Base-by-base conservation (phyloP, 1,139 yeast genomes). In the Taphrina confusa region DNA sequence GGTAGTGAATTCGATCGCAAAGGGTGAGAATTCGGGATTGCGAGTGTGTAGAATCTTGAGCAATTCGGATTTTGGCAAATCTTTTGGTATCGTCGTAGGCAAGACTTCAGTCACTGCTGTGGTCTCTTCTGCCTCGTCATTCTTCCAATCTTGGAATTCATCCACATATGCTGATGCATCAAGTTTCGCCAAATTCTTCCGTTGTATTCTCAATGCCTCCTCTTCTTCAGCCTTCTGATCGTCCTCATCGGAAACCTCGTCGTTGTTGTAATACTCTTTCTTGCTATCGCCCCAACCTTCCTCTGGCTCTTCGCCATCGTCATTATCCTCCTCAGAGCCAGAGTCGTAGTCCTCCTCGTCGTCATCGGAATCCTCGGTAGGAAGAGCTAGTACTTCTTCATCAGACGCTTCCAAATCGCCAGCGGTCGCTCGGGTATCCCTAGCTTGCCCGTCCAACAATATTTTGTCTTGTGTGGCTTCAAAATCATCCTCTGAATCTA, bases 151-250 rank as follows among this genome's bases (percentile, higher is more conserved):
- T n/a, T 65, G 68, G 68, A 72, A 36, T 76, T 72, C 65, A 69
- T 64, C 69, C 46, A 66, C 51, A 56, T 65, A 67, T 47, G 66
- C 69, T 1, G 57, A 62, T 11, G 65, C 66, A 18, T 51, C 83
- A 67, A 92, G 77, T 58, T 87, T 95, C 65, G 83, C 82, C 64
- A 91, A 75, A 69, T 91, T 96, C 71, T 84, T 83, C 75, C 85
- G 87, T 73, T 91, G 97, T 66, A 89, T 84, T 70, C 90, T 82
- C 61, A 88, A 70, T 0, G 97, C 97, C 74, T 92, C 97, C 61
- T 94, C 92, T 34, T 54, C 64, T 75, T 90, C 85, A 64, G 82
- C 83, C 64, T 82, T 83, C 4, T 88, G 87, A 50, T 83, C 86
- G 63, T 85, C 96, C 40, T 84, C 89, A 64, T 86, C 89, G 30